These are phyloP conservation scores for Penicillium digitatum DNA, from an alignment of 2,329 filamentous ascomycete species.

Conservation along the genomic window DNA sequence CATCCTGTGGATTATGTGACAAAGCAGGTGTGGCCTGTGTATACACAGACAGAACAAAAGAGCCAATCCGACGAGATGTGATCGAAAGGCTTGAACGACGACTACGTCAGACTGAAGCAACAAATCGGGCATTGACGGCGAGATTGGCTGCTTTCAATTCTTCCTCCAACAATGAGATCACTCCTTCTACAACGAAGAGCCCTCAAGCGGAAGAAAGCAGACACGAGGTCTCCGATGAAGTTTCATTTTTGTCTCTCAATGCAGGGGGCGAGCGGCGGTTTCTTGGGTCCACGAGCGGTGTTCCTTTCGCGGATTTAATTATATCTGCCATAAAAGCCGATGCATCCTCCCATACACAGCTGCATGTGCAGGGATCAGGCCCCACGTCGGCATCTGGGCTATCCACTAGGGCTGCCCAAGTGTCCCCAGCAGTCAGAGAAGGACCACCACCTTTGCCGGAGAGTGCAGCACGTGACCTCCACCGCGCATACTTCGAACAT, in stretches of 20 bases:
- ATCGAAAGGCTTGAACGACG: conserved; percentile 1
- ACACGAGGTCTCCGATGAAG: conserved; percentile 39
- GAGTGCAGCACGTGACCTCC: background rate
- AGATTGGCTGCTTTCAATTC: background rate
- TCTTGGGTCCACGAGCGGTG: conserved; percentile 32
- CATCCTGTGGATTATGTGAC: too few relatives aligned
- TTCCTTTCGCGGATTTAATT: conserved; percentile 44
- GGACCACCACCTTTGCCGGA: background rate
- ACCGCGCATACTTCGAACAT: background rate
- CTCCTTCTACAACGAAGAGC: background rate
- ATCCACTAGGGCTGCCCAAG: background rate
- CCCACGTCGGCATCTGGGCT: background rate
- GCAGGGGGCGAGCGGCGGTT: conserved; percentile 45
- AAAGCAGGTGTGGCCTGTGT: background rate
- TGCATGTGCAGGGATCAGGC: background rate
- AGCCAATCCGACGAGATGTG: conserved; percentile 7
- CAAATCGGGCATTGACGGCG: background rate
- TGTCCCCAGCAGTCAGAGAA: background rate
- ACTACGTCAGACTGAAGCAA: conserved; percentile 1
- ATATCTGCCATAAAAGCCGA: conserved; percentile 16
- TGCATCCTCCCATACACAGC: background rate
- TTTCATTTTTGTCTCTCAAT: conserved; percentile 44
- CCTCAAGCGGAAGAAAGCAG: background rate
- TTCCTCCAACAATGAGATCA: background rate
- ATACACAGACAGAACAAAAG: background rate